Conservation (phyloP, 331 rosid species). For the Quercus phellos region DNA sequence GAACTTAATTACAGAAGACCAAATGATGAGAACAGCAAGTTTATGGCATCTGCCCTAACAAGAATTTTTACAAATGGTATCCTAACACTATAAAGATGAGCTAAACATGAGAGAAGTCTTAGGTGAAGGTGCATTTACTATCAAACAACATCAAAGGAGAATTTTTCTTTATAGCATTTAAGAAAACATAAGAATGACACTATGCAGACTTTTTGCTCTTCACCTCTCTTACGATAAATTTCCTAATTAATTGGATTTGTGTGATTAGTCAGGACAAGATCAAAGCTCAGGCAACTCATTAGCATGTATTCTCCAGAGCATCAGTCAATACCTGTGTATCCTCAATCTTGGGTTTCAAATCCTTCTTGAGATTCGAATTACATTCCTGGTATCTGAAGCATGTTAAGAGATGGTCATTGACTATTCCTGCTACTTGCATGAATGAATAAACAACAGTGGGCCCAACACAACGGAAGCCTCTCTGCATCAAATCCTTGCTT, state of each 20-base stretch:
- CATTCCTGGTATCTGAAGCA: constrained; percentile 71
- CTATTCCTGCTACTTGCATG: constrained; percentile 87
- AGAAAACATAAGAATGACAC: not conserved
- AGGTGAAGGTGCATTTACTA: constrained; percentile 1
- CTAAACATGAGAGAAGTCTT: constrained; percentile 16
- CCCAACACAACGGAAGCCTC: constrained; percentile 96
- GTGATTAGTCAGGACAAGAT: constrained; percentile 17
- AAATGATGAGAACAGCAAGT: constrained; percentile 15
- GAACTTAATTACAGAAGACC: constrained; percentile 23
- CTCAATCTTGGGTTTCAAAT: constrained; percentile 31
- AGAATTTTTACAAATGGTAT: constrained; percentile 5
- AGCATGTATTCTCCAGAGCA: constrained; percentile 28
- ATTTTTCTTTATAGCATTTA: not conserved
- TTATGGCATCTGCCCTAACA: constrained; percentile 17
- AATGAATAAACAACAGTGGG: constrained; percentile 81
- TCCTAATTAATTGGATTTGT: constrained; percentile 3
- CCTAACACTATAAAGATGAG: not conserved
- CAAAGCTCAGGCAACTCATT: constrained; percentile 2
- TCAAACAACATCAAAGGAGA: not conserved
- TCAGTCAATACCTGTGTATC: constrained; percentile 21
- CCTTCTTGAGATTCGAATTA: constrained; percentile 19
- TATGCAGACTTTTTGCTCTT: constrained; percentile 5
- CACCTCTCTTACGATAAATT: not conserved
- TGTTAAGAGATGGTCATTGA: constrained; percentile 66
- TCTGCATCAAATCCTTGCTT: constrained; percentile 84